Conservation (phyloP, 805 yeast genomes). For the Pichia paraexigua region DNA sequence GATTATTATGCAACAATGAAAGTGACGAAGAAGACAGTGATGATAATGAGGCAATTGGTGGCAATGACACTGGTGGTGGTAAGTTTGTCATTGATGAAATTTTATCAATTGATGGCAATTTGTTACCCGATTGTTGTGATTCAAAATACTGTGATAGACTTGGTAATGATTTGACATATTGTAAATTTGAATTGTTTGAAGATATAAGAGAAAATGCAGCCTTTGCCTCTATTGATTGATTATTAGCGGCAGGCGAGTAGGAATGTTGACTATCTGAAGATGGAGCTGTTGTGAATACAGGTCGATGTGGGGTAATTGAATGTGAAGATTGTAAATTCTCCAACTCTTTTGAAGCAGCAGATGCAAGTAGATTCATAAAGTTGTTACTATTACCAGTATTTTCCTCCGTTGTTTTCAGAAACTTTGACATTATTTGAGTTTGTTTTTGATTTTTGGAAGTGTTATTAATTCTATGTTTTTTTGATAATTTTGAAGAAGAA, state of each 20-base stretch:
- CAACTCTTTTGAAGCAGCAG: constrained; percentile 49
- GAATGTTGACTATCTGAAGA: background rate
- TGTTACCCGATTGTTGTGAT: background rate
- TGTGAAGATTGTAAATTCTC: constrained; percentile 31
- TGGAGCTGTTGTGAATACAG: constrained; percentile 15
- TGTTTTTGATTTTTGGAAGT: constrained; percentile 28
- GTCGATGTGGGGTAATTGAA: constrained; percentile 3
- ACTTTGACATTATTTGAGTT: constrained; percentile 13
- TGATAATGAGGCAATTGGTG: background rate
- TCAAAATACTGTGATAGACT: constrained; percentile 42
- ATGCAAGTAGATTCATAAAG: constrained; percentile 41
- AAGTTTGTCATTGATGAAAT: constrained; percentile 3
- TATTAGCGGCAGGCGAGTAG: constrained; percentile 10
- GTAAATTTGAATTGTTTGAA: constrained; percentile 13
- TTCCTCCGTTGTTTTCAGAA: constrained; percentile 7
- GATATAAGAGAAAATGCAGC: constrained; percentile 13
- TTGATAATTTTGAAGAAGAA: constrained; percentile 11
- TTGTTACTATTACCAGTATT: background rate
- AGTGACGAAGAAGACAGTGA: background rate
- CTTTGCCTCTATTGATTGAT: constrained; percentile 1
- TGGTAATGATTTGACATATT: constrained; percentile 44
- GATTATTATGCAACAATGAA: background rate
- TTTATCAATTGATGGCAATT: constrained; percentile 5
- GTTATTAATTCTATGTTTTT: background rate
- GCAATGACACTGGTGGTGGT: constrained; percentile 9